A percentile compares a stretch with the other conserved stretches of the same genome.
These are phyloP conservation scores for Talaromyces sp. DNA, from an alignment of 2,329 filamentous ascomycete genomes.

Conservation along the genomic window DNA sequence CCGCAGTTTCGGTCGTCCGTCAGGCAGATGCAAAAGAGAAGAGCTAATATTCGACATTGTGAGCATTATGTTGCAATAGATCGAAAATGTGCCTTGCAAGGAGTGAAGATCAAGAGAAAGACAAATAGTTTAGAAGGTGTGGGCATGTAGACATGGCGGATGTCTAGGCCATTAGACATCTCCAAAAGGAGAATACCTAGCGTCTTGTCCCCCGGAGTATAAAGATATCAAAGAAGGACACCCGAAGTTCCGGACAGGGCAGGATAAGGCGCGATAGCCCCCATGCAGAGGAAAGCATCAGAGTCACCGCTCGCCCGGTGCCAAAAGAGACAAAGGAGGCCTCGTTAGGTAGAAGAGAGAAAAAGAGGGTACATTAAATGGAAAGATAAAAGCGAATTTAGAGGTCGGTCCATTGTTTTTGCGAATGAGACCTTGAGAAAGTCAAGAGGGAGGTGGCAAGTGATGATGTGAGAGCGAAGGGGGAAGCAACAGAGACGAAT, in stretches of 20 bases:
- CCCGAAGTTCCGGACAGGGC: not conserved
- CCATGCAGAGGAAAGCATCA: not conserved
- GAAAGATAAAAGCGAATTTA: not conserved
- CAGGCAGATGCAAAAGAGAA: conserved; percentile 9
- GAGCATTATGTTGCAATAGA: conserved; percentile 28
- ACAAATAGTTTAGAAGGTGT: conserved; percentile 13
- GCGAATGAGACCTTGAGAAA: not conserved
- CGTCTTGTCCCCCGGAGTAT: not conserved
- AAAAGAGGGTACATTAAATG: conserved; percentile 4
- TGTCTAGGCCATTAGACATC: not conserved
- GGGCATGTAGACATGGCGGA: not conserved
- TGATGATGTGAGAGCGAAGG: conserved; percentile 4
- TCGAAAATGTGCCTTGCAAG: not conserved
- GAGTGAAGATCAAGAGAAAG: not conserved
- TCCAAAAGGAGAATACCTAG: not conserved
- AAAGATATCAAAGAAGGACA: not conserved
- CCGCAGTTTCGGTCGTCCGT: conserved; percentile 4
- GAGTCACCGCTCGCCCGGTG: not conserved
- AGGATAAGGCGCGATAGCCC: not conserved
- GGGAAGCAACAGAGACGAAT: conserved; percentile 13
- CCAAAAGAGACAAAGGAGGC: not conserved
- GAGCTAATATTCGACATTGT: conserved; percentile 34
- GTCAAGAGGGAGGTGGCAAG: conserved; percentile 7
- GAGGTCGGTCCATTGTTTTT: not conserved
- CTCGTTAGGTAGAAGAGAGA: not conserved